Evolutionary conservation across 192 early-diverging fungal genomes (phyloP).

Genomic region (Physocladia obscura): DNA sequence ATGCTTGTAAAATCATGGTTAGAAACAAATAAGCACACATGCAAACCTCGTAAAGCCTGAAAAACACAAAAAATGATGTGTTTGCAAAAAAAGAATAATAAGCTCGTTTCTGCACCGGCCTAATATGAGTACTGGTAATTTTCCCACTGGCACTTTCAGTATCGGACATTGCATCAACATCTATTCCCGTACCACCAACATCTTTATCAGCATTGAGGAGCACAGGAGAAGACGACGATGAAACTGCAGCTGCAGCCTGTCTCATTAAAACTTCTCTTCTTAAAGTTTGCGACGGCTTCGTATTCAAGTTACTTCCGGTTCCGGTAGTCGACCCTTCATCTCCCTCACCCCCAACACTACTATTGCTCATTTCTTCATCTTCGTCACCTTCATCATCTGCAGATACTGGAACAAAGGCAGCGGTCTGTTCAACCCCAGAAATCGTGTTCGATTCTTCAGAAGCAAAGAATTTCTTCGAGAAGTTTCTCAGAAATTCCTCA

Average conservation of each 20-base stretch:
- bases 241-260: constrained; percentile 4
- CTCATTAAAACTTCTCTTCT: constrained; percentile 23
- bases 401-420: constrained; percentile 49
- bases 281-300: constrained; percentile 1
- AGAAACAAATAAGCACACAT: background rate
- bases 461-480: constrained; percentile 69
- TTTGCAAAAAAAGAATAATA: constrained; percentile 83
- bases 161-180: constrained; percentile 37
- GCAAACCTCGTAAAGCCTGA: constrained; percentile 79
- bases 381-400: constrained; percentile 46
- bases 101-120: constrained; percentile 22
- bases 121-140: constrained; percentile 2
- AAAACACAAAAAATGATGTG: constrained; percentile 80
- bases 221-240: background rate
- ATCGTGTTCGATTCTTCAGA: constrained; percentile 49
- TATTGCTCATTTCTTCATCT: constrained; percentile 15
- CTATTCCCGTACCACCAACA: constrained; percentile 22
- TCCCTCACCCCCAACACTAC: background rate
- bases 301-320: background rate
- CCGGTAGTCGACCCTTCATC: background rate
- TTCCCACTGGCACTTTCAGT: constrained; percentile 8
- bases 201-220: background rate
- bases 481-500: constrained; percentile 71
- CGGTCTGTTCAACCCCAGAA: constrained; percentile 43
- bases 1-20: background rate